These are phyloP conservation scores for Sporothrix dimorphospora DNA, from an alignment of 2,329 filamentous ascomycete genomes.

Conservation along the genomic window DNA sequence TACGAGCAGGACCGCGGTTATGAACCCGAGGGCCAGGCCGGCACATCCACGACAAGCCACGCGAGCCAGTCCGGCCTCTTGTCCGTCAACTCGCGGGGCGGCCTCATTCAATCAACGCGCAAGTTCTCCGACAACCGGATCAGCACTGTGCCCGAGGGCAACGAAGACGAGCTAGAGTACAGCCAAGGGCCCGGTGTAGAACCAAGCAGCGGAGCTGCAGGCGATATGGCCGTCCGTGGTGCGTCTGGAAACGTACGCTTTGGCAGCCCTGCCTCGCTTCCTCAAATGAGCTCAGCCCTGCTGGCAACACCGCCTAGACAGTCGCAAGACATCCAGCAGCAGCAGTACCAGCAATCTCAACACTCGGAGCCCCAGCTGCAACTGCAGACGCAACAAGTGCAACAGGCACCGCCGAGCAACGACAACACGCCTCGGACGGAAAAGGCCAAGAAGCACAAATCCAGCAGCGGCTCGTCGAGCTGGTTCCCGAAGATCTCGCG, in stretches of 20 bases:
- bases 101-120: constrained; percentile 42
- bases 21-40: constrained; percentile 79
- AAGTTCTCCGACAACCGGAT: constrained; percentile 77
- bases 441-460: constrained; percentile 86
- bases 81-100: constrained; percentile 59
- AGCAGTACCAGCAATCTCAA: constrained; percentile 14
- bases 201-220: constrained; percentile 56
- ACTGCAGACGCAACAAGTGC: constrained; percentile 17
- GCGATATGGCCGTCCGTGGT: constrained; percentile 54
- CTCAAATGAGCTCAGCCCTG: constrained; percentile 30
- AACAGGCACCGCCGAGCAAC: constrained; percentile 55
- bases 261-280: constrained; percentile 23
- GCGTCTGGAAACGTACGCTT: constrained; percentile 51
- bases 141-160: constrained; percentile 83
- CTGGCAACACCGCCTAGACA: constrained; percentile 50
- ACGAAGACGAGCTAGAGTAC: constrained; percentile 71
- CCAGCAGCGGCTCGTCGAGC: constrained; percentile 73
- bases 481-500: constrained; percentile 91
- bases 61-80: constrained; percentile 77
- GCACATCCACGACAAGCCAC: constrained; percentile 72
- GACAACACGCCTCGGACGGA: constrained; percentile 79
- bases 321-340: background rate
- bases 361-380: constrained; percentile 26
- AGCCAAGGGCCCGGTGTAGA: constrained; percentile 49
- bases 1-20: constrained; percentile 75